A percentile compares a stretch with the other conserved stretches of the same genome.
Conservation (phyloP, 192 early-diverging fungal species). For the Chytriomyces hyalinus region DNA sequence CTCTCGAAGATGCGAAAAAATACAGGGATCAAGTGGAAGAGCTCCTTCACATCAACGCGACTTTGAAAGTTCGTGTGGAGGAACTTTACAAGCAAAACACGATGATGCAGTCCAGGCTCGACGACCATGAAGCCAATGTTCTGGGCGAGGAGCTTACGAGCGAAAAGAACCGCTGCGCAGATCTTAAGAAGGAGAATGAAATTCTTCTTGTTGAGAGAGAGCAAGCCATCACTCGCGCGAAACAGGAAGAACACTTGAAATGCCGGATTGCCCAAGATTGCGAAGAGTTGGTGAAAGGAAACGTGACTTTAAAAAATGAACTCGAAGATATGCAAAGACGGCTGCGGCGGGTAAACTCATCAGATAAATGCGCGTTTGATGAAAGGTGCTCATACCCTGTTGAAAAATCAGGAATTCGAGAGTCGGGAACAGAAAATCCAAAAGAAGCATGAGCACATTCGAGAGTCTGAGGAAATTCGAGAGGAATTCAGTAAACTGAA, state of each 20-base stretch:
- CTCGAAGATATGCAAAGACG: conserved; percentile 45
- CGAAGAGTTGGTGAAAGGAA: conserved; percentile 45
- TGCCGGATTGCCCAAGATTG: conserved; percentile 44
- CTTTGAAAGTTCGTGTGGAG: conserved; percentile 38
- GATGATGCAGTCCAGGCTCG: conserved; percentile 32
- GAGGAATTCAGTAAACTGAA: conserved; percentile 39
- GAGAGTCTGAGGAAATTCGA: conserved; percentile 35
- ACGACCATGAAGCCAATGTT: conserved; percentile 34
- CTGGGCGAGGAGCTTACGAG: conserved; percentile 33
- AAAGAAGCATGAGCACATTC: conserved; percentile 35
- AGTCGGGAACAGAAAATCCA: conserved; percentile 27
- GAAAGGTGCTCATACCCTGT: not conserved
- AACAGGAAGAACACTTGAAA: conserved; percentile 48
- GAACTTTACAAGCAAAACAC: conserved; percentile 44
- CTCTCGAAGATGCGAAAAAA: conserved; percentile 35
- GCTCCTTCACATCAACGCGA: conserved; percentile 49
- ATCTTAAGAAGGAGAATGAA: conserved; percentile 36
- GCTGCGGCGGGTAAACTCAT: conserved; percentile 22
- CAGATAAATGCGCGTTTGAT: not conserved
- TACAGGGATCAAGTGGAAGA: conserved; percentile 53
- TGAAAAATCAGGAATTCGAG: conserved; percentile 33
- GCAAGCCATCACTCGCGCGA: conserved; percentile 37
- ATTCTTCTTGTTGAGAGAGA: conserved; percentile 27
- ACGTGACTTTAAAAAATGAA: conserved; percentile 41
- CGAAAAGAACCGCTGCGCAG: conserved; percentile 9